A percentile compares a stretch with the other conserved stretches of the same genome.
These are phyloP conservation scores for Citropsis articulata DNA, from an alignment of 345 rosid species.

Conservation along the genomic window DNA sequence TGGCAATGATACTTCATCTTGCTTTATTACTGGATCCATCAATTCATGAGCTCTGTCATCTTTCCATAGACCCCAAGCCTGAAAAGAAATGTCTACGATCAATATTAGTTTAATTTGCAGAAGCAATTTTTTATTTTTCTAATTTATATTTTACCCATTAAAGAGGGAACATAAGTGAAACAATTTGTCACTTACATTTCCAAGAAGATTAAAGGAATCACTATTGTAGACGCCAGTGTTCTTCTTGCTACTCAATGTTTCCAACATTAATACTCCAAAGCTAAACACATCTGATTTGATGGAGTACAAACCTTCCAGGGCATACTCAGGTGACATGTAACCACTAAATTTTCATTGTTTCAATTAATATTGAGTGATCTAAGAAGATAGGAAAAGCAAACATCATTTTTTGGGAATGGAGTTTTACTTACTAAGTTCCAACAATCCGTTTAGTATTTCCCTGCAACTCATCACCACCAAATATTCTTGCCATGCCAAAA, in stretches of 20 bases:
- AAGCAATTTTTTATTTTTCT: background rate
- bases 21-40: background rate
- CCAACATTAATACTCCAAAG: constrained; percentile 21
- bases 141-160: too few relatives aligned
- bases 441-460: constrained; percentile 41
- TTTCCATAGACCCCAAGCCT: background rate
- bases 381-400: background rate
- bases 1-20: background rate
- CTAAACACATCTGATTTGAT: constrained; percentile 15
- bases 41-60: background rate
- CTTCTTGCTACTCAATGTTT: constrained; percentile 45
- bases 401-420: background rate
- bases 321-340: constrained; percentile 42
- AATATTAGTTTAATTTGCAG: background rate
- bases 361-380: too few relatives aligned
- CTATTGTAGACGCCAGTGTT: constrained; percentile 41
- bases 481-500: constrained; percentile 54
- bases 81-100: background rate
- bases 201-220: constrained; percentile 26
- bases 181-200: constrained; percentile 14
- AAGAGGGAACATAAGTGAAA: background rate
- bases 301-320: background rate
- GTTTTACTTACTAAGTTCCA: constrained; percentile 44
- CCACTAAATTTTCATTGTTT: constrained; percentile 26
- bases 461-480: constrained; percentile 35